These are phyloP conservation scores for Prunus yedoensis DNA, from an alignment of 331 rosid species.

Conservation along the genomic window DNA sequence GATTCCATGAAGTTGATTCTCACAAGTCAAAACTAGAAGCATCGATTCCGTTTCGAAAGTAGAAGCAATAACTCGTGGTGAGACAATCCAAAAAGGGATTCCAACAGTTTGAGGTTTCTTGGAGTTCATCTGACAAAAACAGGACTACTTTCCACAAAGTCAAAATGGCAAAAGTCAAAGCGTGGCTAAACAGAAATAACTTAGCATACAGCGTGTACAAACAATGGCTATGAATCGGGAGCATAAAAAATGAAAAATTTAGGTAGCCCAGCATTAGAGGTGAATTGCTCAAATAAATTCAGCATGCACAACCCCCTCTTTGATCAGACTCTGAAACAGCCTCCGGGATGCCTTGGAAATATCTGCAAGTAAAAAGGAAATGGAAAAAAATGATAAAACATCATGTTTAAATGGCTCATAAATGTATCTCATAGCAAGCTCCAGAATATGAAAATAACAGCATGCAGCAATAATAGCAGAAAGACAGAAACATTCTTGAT, in stretches of 20 bases:
- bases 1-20: not conserved
- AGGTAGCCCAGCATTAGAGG: conserved; percentile 15
- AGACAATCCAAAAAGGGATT: conserved; percentile 17
- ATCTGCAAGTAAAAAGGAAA: conserved; percentile 45
- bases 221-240: conserved; percentile 24
- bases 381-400: not conserved
- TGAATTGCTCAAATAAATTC: conserved; percentile 33
- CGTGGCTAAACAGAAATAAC: not conserved
- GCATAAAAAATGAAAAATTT: conserved; percentile 27
- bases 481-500: not conserved
- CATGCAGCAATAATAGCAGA: not conserved
- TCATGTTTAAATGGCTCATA: not conserved
- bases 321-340: conserved; percentile 69
- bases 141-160: too few species aligned
- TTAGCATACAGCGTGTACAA: conserved; percentile 33
- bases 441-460: not conserved
- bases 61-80: conserved; percentile 21
- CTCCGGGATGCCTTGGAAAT: conserved; percentile 91
- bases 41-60: not conserved
- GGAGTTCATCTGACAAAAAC: too few species aligned
- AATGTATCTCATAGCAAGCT: conserved; percentile 1
- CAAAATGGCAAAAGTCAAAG: not conserved
- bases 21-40: conserved; percentile 3
- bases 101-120: too few species aligned
- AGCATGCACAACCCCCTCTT: conserved; percentile 86